Evolutionary conservation across 148 eudicot genomes (phyloP).

Genomic region (Rhododendron ovatum): DNA sequence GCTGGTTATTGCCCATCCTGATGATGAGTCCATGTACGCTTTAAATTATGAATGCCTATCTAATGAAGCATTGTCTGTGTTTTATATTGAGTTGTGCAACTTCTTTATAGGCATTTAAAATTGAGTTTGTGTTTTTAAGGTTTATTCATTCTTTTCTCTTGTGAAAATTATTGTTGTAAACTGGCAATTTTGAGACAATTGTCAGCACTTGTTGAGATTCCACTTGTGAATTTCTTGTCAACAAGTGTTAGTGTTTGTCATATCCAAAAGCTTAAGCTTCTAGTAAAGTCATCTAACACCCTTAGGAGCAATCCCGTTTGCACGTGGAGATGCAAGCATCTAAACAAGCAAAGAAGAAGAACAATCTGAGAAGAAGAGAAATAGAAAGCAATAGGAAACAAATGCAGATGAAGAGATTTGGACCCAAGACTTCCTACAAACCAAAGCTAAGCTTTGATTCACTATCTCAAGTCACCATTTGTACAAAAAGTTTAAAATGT

Average conservation of each 20-base stretch:
- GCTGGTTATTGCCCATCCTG: constrained; percentile 93
- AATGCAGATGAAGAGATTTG: not conserved
- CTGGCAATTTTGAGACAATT: not conserved
- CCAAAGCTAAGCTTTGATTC: not conserved
- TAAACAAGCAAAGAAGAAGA: not conserved
- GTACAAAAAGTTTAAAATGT: not conserved
- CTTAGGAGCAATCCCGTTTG: not conserved
- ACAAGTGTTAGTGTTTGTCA: not conserved
- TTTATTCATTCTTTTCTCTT: not conserved
- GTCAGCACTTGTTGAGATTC: not conserved
- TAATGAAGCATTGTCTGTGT: not conserved
- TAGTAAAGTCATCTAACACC: not conserved
- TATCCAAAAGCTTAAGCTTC: not conserved
- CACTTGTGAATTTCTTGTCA: not conserved
- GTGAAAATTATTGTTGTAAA: not conserved
- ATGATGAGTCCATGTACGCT: constrained; percentile 93
- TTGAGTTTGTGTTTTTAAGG: not conserved
- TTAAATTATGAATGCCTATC: not conserved
- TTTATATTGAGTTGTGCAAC: not conserved
- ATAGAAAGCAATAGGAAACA: not conserved
- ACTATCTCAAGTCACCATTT: not conserved
- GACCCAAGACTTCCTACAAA: not conserved
- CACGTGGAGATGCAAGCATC: not conserved
- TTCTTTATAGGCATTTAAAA: not conserved
- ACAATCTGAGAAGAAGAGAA: not conserved